A percentile compares a stretch with the other conserved stretches of the same genome.
phyloP scores from a whole-genome alignment of 495 filamentous ascomycete species.

The Penicillium salamii region DNA sequence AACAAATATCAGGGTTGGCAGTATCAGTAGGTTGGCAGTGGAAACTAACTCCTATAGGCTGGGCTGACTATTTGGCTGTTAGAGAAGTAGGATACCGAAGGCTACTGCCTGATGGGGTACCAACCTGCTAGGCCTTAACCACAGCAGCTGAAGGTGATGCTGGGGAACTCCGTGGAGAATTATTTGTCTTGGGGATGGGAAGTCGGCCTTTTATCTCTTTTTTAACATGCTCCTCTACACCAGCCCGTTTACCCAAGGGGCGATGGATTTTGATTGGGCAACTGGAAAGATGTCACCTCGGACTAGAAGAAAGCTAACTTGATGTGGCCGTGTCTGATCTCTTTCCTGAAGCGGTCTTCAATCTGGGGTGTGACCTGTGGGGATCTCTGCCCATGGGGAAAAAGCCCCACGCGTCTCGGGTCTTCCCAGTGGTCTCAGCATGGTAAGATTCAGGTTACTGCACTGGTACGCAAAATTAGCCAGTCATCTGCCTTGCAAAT shows the following conservation, averaged over 20 bases:
- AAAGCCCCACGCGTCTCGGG: too few species aligned
- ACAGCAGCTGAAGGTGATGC: too few species aligned
- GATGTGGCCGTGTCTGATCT: slow-evolving; percentile 11
- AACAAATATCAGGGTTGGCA: not conserved
- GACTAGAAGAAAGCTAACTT: too few species aligned
- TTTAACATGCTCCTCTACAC: not conserved
- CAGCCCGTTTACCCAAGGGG: slow-evolving; percentile 9
- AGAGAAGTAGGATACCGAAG: too few species aligned
- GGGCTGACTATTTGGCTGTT: not conserved
- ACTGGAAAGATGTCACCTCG: not conserved
- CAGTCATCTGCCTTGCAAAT: not conserved
- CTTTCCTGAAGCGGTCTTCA: slow-evolving; percentile 7
- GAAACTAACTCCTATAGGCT: not conserved
- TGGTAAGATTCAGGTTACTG: too few species aligned
- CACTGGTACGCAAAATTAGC: not conserved
- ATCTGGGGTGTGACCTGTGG: not conserved
- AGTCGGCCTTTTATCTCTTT: slow-evolving; percentile 15
- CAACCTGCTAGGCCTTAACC: too few species aligned
- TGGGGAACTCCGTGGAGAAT: too few species aligned
- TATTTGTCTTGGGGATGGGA: not conserved
- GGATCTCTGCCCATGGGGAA: slow-evolving; percentile 3
- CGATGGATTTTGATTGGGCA: not conserved
- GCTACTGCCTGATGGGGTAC: too few species aligned
- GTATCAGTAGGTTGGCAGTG: not conserved
- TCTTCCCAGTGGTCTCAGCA: too few species aligned